Conservation (phyloP, 2,329 filamentous ascomycete genomes). For the Botrytis medusae region DNA sequence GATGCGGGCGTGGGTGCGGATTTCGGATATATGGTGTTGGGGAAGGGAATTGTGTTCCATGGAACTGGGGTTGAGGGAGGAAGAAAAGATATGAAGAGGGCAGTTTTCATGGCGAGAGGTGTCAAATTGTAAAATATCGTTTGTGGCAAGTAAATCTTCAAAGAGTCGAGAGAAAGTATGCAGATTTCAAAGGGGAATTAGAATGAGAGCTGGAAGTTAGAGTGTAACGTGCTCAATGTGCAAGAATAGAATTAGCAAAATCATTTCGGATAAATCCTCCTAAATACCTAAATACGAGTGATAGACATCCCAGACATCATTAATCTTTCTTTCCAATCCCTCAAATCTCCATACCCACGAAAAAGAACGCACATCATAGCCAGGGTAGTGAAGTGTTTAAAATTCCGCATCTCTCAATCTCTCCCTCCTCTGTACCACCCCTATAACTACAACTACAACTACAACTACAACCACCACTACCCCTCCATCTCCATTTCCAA, state of each 20-base stretch:
- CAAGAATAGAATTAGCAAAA: background rate
- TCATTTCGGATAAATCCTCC: too few relatives aligned
- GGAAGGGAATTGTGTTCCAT: conserved; percentile 36
- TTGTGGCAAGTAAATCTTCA: background rate
- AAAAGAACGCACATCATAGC: background rate
- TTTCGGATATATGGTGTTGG: conserved; percentile 52
- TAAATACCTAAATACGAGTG: background rate
- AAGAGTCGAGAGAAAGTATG: background rate
- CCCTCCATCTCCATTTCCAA: too few relatives aligned
- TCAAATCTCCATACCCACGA: background rate
- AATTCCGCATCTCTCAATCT: background rate
- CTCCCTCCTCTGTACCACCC: background rate
- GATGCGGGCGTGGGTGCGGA: conserved; percentile 57
- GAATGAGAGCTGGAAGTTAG: background rate
- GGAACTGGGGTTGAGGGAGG: conserved; percentile 19
- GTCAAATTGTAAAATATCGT: conserved; percentile 14
- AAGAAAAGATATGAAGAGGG: conserved; percentile 26
- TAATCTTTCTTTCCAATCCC: background rate
- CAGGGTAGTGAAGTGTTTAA: too few relatives aligned
- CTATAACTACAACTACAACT: background rate
- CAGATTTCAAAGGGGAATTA: rapidly evolving
- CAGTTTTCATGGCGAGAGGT: conserved; percentile 33
- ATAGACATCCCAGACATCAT: background rate
- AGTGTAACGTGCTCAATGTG: background rate
- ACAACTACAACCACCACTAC: too few relatives aligned